These are phyloP conservation scores for Oryza coarctata DNA, from an alignment of 176 grass and related monocot species.

Conservation along the genomic window DNA sequence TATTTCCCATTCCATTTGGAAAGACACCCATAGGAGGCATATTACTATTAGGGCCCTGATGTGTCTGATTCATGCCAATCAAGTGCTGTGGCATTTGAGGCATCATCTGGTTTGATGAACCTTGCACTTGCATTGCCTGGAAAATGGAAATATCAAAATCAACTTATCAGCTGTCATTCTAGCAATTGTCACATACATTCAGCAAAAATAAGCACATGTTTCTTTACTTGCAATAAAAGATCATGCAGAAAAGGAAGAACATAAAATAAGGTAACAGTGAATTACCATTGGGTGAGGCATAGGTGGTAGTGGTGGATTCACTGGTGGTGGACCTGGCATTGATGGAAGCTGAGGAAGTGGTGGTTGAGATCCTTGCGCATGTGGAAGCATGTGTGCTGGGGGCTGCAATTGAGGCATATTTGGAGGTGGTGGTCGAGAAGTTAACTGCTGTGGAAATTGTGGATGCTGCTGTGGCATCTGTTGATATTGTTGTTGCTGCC, in stretches of 20 bases:
- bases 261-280: constrained; percentile 21
- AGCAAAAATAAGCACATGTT: not conserved
- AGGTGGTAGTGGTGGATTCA: constrained; percentile 71
- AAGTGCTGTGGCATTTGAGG: constrained; percentile 80
- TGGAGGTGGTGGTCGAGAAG: constrained; percentile 52
- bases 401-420: constrained; percentile 75
- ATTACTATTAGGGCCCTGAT: constrained; percentile 53
- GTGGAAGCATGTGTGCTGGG: constrained; percentile 73
- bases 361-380: constrained; percentile 65
- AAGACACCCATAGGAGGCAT: constrained; percentile 78
- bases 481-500: constrained; percentile 84
- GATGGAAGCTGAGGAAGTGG: constrained; percentile 53
- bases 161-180: not conserved
- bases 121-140: constrained; percentile 83
- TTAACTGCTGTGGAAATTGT: constrained; percentile 67
- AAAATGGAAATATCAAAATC: constrained; percentile 38
- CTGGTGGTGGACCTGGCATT: constrained; percentile 51
- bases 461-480: constrained; percentile 74
- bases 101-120: constrained; percentile 74
- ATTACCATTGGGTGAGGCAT: constrained; percentile 88
- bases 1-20: constrained; percentile 67
- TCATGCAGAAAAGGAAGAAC: not conserved
- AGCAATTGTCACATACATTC: not conserved
- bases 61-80: constrained; percentile 76
- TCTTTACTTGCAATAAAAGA: not conserved